phyloP scores from a whole-genome alignment of 495 filamentous ascomycete genomes.

The Xylaria palmicola region DNA sequence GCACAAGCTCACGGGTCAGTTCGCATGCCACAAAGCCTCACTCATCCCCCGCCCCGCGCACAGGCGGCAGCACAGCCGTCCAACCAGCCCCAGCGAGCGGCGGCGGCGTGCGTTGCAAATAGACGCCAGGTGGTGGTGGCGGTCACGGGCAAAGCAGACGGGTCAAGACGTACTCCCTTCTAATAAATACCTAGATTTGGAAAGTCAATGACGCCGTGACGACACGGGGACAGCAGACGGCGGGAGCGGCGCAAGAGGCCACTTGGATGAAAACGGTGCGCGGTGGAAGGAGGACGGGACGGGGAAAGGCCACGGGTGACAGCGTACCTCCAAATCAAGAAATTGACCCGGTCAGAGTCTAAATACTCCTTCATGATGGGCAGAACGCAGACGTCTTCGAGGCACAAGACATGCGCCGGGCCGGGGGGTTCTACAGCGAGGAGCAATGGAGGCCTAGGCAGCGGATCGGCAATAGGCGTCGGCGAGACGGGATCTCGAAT shows the following conservation, averaged over 20 bases:
- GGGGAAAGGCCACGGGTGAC: conserved; percentile 17
- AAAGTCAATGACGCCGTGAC: conserved; percentile 35
- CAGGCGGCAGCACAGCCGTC: conserved; percentile 12
- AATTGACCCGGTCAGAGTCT: conserved; percentile 94
- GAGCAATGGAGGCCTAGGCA: conserved; percentile 5
- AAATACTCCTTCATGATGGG: conserved; percentile 61
- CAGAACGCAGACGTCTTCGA: conserved; percentile 11
- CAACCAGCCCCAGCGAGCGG: conserved; percentile 8
- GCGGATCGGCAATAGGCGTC: not conserved
- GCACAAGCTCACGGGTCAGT: conserved; percentile 34
- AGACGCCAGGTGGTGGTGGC: conserved; percentile 12
- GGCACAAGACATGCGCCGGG: not conserved
- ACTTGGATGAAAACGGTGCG: conserved; percentile 27
- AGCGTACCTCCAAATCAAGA: conserved; percentile 95
- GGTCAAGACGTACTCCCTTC: conserved; percentile 72
- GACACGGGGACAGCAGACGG: conserved; percentile 17
- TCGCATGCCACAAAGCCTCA: conserved; percentile 22
- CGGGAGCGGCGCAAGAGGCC: conserved; percentile 1
- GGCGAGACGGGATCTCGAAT: conserved; percentile 1
- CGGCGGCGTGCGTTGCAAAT: too few species aligned
- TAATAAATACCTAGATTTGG: conserved; percentile 70
- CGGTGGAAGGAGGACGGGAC: conserved; percentile 33
- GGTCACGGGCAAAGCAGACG: not conserved
- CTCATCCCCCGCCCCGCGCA: conserved; percentile 3
- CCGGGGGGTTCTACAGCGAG: conserved; percentile 4